phyloP scores from a whole-genome alignment of 495 filamentous ascomycete genomes.

The Podospora fimiseda region DNA sequence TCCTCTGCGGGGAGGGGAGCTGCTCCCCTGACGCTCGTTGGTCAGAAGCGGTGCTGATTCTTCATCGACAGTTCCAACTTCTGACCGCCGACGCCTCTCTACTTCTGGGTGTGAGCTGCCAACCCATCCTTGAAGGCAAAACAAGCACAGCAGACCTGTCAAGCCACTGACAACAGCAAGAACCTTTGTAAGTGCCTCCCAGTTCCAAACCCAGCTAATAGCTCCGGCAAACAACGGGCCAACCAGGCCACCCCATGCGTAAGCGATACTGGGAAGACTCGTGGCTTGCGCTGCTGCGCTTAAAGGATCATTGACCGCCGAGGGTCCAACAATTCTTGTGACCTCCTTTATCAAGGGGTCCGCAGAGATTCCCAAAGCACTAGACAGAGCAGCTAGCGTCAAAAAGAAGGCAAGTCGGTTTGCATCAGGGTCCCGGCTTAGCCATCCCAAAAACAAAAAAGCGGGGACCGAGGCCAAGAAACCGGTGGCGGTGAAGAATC shows the following conservation, averaged over 20 bases:
- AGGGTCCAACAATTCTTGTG: not conserved
- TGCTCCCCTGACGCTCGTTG: not conserved
- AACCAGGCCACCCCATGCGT: slow-evolving; percentile 24
- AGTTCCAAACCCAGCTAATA: slow-evolving; percentile 17
- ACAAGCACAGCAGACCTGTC: slow-evolving; percentile 12
- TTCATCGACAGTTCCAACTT: slow-evolving; percentile 10
- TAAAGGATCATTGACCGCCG: not conserved
- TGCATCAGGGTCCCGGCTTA: not conserved
- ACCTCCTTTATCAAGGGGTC: slow-evolving; percentile 24
- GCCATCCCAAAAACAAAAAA: slow-evolving; percentile 14
- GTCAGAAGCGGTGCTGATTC: slow-evolving; percentile 23
- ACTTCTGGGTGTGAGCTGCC: slow-evolving; percentile 1
- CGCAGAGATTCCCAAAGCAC: slow-evolving; percentile 19
- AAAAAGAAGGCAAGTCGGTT: slow-evolving; percentile 8
- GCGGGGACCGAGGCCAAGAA: slow-evolving; percentile 20
- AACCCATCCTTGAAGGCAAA: slow-evolving; percentile 27
- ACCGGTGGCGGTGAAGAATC: slow-evolving; percentile 16
- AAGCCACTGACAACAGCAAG: slow-evolving; percentile 11
- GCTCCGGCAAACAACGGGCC: slow-evolving; percentile 22
- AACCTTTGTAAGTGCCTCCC: slow-evolving; percentile 16
- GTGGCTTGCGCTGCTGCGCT: slow-evolving; percentile 12
- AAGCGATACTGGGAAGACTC: slow-evolving; percentile 17
- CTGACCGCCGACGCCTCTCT: not conserved
- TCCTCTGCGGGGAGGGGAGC: not conserved
- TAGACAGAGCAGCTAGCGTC: slow-evolving; percentile 17